A percentile compares a stretch with the other conserved stretches of the same genome.
These are phyloP conservation scores for Yamadazyma sp. DNA, from an alignment of 1,139 yeast genomes.

Conservation along the genomic window DNA sequence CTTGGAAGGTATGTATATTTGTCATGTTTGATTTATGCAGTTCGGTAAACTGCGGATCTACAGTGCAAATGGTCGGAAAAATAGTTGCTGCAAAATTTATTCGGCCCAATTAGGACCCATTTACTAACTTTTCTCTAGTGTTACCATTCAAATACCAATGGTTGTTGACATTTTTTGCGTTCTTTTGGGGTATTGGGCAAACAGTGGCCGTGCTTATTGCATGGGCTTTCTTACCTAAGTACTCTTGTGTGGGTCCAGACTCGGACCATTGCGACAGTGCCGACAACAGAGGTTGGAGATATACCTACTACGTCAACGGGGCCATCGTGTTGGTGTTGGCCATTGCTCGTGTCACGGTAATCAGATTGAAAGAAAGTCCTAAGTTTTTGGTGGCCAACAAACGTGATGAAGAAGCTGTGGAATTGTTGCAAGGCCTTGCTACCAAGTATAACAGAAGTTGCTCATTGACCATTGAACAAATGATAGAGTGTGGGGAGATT, in stretches of 20 bases:
- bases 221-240: constrained; percentile 55
- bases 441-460: constrained; percentile 40
- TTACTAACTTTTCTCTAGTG: constrained; percentile 14
- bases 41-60: not conserved
- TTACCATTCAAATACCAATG: constrained; percentile 54
- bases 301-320: constrained; percentile 53
- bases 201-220: constrained; percentile 53
- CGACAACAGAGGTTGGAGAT: constrained; percentile 61
- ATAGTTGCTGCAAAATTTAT: not conserved
- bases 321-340: constrained; percentile 53
- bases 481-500: constrained; percentile 45
- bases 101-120: not conserved
- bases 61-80: not conserved
- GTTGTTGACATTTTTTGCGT: constrained; percentile 56
- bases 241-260: constrained; percentile 39
- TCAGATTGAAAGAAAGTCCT: constrained; percentile 56
- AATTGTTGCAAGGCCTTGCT: constrained; percentile 37
- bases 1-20: constrained; percentile 37
- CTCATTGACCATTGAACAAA: constrained; percentile 45
- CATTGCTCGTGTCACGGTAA: constrained; percentile 43
- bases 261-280: constrained; percentile 41
- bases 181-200: constrained; percentile 66
- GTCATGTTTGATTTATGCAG: not conserved
- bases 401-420: constrained; percentile 51
- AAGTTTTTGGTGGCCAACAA: constrained; percentile 53